Percentiles rank a stretch among this genome's conserved stretches.
Conservation (phyloP, 2,329 filamentous ascomycete genomes). For the Pseudogymnoascus verrucosus region DNA sequence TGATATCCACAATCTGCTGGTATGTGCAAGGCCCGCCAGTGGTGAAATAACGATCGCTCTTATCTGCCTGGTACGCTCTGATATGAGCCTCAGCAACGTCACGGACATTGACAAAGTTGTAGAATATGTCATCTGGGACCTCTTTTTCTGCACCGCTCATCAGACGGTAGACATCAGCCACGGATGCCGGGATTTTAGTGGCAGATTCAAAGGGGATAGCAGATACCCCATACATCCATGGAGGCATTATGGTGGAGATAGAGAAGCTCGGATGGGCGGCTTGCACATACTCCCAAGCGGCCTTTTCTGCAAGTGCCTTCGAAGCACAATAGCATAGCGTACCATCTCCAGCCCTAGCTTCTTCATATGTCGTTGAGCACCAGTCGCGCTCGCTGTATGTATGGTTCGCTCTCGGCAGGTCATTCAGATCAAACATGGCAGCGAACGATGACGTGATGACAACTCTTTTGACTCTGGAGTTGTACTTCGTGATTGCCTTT, state of each 20-base stretch:
- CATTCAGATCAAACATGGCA: slow-evolving; percentile 44
- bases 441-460: slow-evolving; percentile 58
- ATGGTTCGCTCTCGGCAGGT: slow-evolving; percentile 41
- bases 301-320: slow-evolving; percentile 59
- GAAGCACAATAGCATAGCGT: slow-evolving; percentile 25
- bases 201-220: slow-evolving; percentile 52
- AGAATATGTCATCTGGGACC: slow-evolving; percentile 40
- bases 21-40: slow-evolving; percentile 52
- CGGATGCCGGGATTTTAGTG: slow-evolving; percentile 61
- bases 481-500: slow-evolving; percentile 34
- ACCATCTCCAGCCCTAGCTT: slow-evolving; percentile 27
- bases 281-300: slow-evolving; percentile 54
- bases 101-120: slow-evolving; percentile 48
- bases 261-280: slow-evolving; percentile 46
- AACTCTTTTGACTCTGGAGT: slow-evolving; percentile 27
- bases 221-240: slow-evolving; percentile 53
- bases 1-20: slow-evolving; percentile 46
- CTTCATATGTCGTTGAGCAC: slow-evolving; percentile 42
- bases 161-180: slow-evolving; percentile 57
- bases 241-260: slow-evolving; percentile 51
- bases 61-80: slow-evolving; percentile 47
- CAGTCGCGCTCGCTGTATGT: slow-evolving; percentile 45
- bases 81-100: slow-evolving; percentile 57
- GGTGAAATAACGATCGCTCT: slow-evolving; percentile 53
- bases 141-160: slow-evolving; percentile 51